Conservation (phyloP, 1,284 basidiomycete genomes). For the Cystobasidium pallidum region DNA sequence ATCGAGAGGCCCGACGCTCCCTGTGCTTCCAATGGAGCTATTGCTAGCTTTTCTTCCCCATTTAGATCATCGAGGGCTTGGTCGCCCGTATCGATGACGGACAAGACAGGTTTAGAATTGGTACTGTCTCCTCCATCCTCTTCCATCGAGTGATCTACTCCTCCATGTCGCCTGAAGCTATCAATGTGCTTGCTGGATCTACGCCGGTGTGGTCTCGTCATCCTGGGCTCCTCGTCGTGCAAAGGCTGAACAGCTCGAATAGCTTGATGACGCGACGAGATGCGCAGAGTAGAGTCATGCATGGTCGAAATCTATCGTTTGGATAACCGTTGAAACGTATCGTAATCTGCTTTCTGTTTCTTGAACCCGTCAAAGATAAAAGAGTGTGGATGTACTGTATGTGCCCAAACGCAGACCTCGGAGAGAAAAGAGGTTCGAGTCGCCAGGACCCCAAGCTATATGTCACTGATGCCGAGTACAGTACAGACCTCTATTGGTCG, state of each 20-base stretch:
- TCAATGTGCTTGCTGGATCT: not conserved
- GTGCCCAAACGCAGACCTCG: not conserved
- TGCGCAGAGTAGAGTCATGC: not conserved
- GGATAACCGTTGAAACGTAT: not conserved
- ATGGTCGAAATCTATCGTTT: not conserved
- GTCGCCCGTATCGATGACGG: constrained; percentile 1
- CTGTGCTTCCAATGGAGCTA: not conserved
- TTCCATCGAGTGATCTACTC: not conserved
- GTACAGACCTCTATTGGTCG: not conserved
- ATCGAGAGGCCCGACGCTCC: not conserved
- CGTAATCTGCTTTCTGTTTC: not conserved
- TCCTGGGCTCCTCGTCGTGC: not conserved
- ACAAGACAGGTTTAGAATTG: not conserved
- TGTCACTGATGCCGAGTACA: no score
- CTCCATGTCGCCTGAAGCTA: not conserved
- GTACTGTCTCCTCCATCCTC: not conserved
- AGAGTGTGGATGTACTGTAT: not conserved
- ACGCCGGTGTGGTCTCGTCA: not conserved
- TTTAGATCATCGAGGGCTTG: not conserved
- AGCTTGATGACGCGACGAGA: not conserved
- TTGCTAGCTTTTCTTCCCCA: constrained; percentile 1
- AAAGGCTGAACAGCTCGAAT: not conserved
- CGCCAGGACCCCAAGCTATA: not conserved
- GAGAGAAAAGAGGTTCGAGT: not conserved
- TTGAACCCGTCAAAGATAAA: not conserved